Base-by-base conservation (phyloP, 164 flowering plant species). In the Paratinospora sagittata region DNA sequence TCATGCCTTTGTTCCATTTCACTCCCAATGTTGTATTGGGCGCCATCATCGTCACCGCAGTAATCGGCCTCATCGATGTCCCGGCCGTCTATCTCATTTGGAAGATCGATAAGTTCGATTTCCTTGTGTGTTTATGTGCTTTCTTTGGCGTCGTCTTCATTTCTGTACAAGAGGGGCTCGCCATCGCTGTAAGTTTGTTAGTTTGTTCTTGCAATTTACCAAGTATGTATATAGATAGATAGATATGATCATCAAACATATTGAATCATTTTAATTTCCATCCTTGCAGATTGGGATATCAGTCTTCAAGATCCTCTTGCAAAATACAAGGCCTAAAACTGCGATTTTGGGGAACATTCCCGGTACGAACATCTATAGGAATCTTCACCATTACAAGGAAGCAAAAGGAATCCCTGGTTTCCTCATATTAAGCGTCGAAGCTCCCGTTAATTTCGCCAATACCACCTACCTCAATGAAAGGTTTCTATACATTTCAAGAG, bases 201-300 rank as follows among this genome's bases (percentile, higher is more conserved):
- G 7, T n/a, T 6, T 21, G 69, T 39, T 43, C 24, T 36, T 41
- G 45, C 13, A 11, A 36, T 66, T 36, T n/a, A 8, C 3, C 6
- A 17, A 7, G n/a, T 36, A 2, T 65, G 34, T 21, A 13, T 14
- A 34, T 19, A 34, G 17, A 21, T 39, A n/a, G n/a, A n/a, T n/a
- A n/a, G n/a, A n/a, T n/a, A n/a, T n/a, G 13, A 34, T 33, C 19
- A 17, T 8, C 26, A 66, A 37, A n/a, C n/a, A n/a, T n/a, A n/a
- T n/a, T n/a, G n/a, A n/a, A n/a, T n/a, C n/a, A n/a, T n/a, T n/a
- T n/a, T n/a, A n/a, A n/a, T n/a, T n/a, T n/a, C n/a, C n/a, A n/a
- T n/a, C n/a, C n/a, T n/a, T n/a, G n/a, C 77, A 94, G 98, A 90
- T 92, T 16, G 97, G 89, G 2, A 76, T 92, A 63, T 92, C 99